A percentile compares a stretch with the other conserved stretches of the same genome.
Conservation (phyloP, 495 filamentous ascomycete genomes). For the Neurospora terricola region DNA sequence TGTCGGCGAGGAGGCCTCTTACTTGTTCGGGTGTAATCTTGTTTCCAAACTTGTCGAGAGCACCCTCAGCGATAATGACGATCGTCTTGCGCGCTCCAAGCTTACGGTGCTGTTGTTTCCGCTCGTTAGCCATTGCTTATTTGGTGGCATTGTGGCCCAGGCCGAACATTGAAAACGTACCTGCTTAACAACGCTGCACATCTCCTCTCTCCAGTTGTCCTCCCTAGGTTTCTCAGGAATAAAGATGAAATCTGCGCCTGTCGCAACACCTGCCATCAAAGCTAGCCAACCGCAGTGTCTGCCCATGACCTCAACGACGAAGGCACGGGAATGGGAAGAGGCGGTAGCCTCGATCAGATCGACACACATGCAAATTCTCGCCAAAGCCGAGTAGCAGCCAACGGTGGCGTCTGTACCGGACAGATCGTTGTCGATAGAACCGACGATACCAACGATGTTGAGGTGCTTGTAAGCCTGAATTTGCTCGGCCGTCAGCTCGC, state of each 20-base stretch:
- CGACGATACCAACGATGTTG: constrained; percentile 93
- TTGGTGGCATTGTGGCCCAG: not conserved
- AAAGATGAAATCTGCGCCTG: constrained; percentile 93
- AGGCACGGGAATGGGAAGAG: constrained; percentile 91
- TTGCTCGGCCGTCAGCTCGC: constrained; percentile 60
- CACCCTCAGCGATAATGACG: constrained; percentile 94
- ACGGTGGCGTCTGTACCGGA: constrained; percentile 96
- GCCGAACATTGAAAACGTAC: constrained; percentile 32
- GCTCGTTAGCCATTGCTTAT: constrained; percentile 1
- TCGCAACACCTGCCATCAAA: constrained; percentile 91
- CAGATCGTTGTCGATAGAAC: constrained; percentile 98
- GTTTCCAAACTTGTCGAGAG: constrained; percentile 74
- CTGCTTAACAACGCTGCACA: constrained; percentile 72
- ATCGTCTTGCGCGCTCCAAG: constrained; percentile 95
- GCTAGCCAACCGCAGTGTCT: constrained; percentile 97
- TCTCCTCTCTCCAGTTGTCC: constrained; percentile 80
- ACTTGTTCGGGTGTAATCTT: constrained; percentile 73
- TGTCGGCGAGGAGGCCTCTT: constrained; percentile 76
- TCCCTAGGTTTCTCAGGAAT: constrained; percentile 90
- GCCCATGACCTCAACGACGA: constrained; percentile 99
- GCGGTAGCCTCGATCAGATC: constrained; percentile 97
- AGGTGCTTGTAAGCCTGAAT: constrained; percentile 63
- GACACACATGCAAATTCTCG: constrained; percentile 84
- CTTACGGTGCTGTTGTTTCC: constrained; percentile 59
- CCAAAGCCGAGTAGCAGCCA: constrained; percentile 88